phyloP scores from a whole-genome alignment of 768 basidiomycete genomes.

The Tylopilus plumbeoviolaceoides region DNA sequence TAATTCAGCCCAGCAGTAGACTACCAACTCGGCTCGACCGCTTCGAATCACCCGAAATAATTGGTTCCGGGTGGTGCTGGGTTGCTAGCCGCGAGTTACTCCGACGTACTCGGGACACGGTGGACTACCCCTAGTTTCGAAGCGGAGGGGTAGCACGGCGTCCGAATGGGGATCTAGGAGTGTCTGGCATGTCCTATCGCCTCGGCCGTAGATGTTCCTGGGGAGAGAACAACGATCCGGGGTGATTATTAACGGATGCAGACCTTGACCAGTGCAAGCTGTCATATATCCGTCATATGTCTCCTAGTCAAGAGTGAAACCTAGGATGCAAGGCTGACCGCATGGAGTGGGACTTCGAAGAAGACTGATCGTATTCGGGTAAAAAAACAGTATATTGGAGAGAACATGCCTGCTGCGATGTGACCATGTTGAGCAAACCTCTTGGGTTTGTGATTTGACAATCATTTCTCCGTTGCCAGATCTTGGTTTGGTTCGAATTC shows the following conservation, averaged over 20 bases:
- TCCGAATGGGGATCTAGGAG: slow-evolving; percentile 5
- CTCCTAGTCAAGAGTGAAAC: neutral
- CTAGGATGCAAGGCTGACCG: neutral
- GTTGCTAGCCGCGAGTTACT: neutral
- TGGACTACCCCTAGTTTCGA: slow-evolving; percentile 7
- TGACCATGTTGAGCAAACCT: neutral
- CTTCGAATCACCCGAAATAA: neutral
- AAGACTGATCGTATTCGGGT: neutral
- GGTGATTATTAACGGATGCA: neutral
- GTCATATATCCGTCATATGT: slow-evolving; percentile 1
- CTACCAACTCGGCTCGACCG: neutral
- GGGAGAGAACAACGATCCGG: neutral
- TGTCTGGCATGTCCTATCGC: neutral
- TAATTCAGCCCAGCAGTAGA: neutral
- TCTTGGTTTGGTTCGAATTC: neutral
- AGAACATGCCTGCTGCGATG: neutral
- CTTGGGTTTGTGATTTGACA: neutral
- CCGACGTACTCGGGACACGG: slow-evolving; percentile 1
- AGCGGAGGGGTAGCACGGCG: neutral
- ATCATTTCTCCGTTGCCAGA: neutral
- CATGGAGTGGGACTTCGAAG: slow-evolving; percentile 6
- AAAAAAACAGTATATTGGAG: neutral
- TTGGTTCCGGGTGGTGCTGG: neutral
- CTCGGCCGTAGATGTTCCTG: neutral
- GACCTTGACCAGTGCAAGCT: neutral